Conservation (phyloP, 2,329 filamentous ascomycete species). For the Zarea fungicola region DNA sequence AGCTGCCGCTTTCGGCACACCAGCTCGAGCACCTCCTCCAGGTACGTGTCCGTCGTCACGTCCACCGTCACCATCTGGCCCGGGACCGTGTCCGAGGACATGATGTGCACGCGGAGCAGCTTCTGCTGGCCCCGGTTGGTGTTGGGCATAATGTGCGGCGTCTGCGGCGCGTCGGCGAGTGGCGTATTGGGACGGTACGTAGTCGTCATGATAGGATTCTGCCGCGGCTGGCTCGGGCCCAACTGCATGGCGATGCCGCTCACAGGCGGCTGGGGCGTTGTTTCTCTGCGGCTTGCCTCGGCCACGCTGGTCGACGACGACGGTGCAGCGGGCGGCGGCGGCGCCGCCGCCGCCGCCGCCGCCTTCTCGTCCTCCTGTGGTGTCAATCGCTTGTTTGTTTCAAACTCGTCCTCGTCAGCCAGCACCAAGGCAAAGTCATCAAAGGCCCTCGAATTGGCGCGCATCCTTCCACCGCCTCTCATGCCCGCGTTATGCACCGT, state of each 20-base stretch:
- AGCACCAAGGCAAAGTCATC: constrained; percentile 78
- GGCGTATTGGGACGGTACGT: constrained; percentile 50
- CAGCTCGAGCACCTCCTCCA: constrained; percentile 74
- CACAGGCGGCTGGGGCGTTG: constrained; percentile 22
- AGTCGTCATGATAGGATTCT: constrained; percentile 58
- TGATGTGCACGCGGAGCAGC: constrained; percentile 66
- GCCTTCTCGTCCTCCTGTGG: constrained; percentile 59
- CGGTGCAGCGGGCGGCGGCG: not conserved
- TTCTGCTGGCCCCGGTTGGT: constrained; percentile 60
- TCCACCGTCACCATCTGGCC: constrained; percentile 70
- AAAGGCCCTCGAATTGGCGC: constrained; percentile 70
- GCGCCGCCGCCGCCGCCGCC: constrained; percentile 4
- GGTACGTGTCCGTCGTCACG: constrained; percentile 76
- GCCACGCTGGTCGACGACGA: constrained; percentile 7
- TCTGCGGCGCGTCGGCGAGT: constrained; percentile 52
- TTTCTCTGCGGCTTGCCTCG: constrained; percentile 22
- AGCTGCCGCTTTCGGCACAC: constrained; percentile 73
- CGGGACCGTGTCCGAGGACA: constrained; percentile 62
- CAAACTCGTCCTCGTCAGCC: constrained; percentile 62
- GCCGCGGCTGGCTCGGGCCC: constrained; percentile 32
- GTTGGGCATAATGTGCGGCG: constrained; percentile 37
- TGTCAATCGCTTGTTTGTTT: constrained; percentile 63
- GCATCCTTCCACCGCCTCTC: constrained; percentile 50
- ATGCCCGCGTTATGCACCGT: constrained; percentile 79
- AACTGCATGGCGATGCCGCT: constrained; percentile 27